Evolutionary conservation across 352 stramenopile genomes (phyloP), one percentile per base, ranked within the genome.

Genomic region (Aphanomyces astaci): DNA sequence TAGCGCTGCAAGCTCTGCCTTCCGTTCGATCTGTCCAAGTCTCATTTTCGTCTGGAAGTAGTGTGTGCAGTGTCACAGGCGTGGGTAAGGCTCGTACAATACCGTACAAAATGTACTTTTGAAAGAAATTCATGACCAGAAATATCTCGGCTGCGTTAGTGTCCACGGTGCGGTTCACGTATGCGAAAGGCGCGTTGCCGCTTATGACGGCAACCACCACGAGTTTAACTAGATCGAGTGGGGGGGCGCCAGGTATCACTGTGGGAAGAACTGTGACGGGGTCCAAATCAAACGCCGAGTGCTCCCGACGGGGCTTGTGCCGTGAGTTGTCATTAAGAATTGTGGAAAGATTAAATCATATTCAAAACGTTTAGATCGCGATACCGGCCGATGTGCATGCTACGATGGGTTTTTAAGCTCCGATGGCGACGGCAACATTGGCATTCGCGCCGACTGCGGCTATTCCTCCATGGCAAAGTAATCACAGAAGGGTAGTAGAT

Each of bases 241-340:
- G 30, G 0, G 67, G 40, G 3, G 67, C 76, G 19, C 48, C 65
- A 17, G 70, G 72, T 4, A 39, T 85, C 24, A 27, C 52, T 0
- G 64, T 87, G 27, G 66, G 52, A 5, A 71, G 88, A 69, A 45
- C 73, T 2, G 72, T 79, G 7, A 69, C 74, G 22, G 86, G 86
- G 40, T 90, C 84, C 9, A 94, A 90, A 52, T 78, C 84, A 28
- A 93, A 90, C 65, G 70, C 83, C 52, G 84, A 92, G 73, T 94
- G 86, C 70, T 90, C 80, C 0, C 59, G 72, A 3, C 77, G 86
- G 15, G 86, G 86, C 3, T 53, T 82, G 30, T 94, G 86, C 67
- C 86, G 96, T 89, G 72, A 39, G 71, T 66, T 17, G 9, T 0
- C 0, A 27, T n/a, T 10, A 62, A 40, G 78, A 2, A 10, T 25